Evolutionary conservation across 106 monocot species (phyloP), one percentile per base, ranked within the genome.

Genomic region (Platanthera zijinensis): DNA sequence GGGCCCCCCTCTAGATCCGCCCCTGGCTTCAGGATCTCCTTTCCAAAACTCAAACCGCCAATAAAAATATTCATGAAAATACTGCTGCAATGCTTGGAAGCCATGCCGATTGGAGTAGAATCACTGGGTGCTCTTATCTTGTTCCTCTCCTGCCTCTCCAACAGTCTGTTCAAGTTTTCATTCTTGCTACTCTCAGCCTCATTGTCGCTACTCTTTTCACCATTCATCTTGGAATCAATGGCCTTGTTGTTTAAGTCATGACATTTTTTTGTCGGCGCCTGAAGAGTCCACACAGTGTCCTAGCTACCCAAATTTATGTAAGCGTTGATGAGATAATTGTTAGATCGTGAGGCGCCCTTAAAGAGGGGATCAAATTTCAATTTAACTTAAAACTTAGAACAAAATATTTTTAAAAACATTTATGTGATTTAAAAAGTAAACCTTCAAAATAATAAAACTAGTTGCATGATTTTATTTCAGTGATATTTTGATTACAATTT

Each of bases 21-120:
- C n/a, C n/a, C n/a, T n/a, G n/a, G 28, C 79, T 87, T 91, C 3
- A 85, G 94, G 1, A 80, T 80, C 2, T 91, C 91, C 45, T 89
- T 91, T 0, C 73, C 84, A 68, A 94, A 91, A 75, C 84, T 84
- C 78, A 94, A 64, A 81, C 85, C 87, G 6, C 79, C 90, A 83
- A 94, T 94, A 69, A 94, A 91, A 63, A 89, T 91, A 79, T 94
- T 91, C 89, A 94, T 85, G 0, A 91, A 94, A 51, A 89, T 18
- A 53, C 94, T 94, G 61, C 94, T 75, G 17, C 73, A 87, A 51
- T 94, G 94, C 7, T 87, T 57, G 0, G 88, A 71, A 49, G 71
- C 22, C 22, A 59, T 30, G 13, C 49, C 54, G 49, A 73, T 80
- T 10, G 79, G 70, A 48, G 64, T 69, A 46, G 75, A 77, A 77